A percentile compares a stretch with the other conserved stretches of the same genome.
These are phyloP conservation scores for Rubia yunnanensis DNA, from an alignment of 257 asterid species.

Conservation along the genomic window DNA sequence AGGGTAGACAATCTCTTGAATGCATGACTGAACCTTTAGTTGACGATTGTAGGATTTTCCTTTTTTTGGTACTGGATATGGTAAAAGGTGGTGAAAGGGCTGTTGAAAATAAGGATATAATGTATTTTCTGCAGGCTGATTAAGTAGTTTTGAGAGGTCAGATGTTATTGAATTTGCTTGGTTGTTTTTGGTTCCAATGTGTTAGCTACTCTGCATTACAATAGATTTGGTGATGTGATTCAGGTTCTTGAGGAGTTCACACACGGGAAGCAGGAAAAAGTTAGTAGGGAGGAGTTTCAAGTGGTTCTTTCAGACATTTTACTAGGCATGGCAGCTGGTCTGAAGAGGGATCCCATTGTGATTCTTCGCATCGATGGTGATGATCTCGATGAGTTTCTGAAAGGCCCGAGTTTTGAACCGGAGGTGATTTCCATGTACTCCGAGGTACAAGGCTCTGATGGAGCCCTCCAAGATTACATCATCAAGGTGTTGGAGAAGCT, in stretches of 20 bases:
- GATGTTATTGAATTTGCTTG: neutral
- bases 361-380: slow-evolving; percentile 90
- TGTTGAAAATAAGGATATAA: no score
- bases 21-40: no score
- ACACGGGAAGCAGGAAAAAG: slow-evolving; percentile 56
- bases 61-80: no score
- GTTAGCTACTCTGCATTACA: neutral
- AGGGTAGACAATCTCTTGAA: no score
- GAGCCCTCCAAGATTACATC: slow-evolving; percentile 49
- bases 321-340: slow-evolving; percentile 90
- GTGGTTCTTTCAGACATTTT: slow-evolving; percentile 77
- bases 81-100: no score
- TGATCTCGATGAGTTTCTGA: slow-evolving; percentile 65
- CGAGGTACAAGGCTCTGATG: slow-evolving; percentile 40
- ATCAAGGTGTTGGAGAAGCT: slow-evolving; percentile 69
- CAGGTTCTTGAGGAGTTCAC: slow-evolving; percentile 92
- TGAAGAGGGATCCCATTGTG: slow-evolving; percentile 83
- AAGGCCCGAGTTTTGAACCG: slow-evolving; percentile 45
- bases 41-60: no score
- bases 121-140: no score
- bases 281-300: slow-evolving; percentile 67
- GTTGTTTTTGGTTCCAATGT: neutral
- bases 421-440: slow-evolving; percentile 49
- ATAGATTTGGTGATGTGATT: slow-evolving; percentile 6
- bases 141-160: neutral